These are phyloP conservation scores for Tetrahymena elliotti DNA, from an alignment of 73 alveolate genomes.

Conservation along the genomic window DNA sequence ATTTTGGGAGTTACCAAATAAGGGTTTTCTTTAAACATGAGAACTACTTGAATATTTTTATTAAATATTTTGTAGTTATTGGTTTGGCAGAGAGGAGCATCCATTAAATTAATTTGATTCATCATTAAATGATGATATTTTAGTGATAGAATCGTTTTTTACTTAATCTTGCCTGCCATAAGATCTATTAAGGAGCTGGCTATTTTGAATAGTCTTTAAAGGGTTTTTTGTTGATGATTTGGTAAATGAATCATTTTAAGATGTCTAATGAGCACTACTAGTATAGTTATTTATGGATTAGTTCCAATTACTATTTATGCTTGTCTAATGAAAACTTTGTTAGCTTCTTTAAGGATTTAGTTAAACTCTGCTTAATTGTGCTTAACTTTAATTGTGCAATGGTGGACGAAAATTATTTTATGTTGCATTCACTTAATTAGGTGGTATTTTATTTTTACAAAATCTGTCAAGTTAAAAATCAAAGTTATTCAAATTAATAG, in stretches of 20 bases:
- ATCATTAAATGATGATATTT: neutral
- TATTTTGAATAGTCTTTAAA: neutral
- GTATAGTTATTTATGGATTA: neutral
- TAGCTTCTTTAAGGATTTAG: neutral
- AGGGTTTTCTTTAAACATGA: neutral
- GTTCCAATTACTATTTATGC: neutral
- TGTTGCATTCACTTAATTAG: neutral
- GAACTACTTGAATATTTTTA: neutral
- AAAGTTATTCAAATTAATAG: neutral
- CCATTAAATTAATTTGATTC: neutral
- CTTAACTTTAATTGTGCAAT: neutral
- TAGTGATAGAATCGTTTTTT: neutral
- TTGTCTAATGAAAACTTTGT: neutral
- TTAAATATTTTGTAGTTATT: neutral
- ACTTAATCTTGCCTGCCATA: neutral
- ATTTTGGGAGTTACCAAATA: neutral
- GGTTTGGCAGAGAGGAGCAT: neutral
- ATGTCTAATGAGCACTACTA: neutral
- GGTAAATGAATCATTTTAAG: neutral
- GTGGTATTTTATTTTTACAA: neutral
- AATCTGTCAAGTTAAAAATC: neutral
- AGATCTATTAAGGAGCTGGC: neutral
- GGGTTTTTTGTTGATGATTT: neutral
- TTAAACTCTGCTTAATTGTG: neutral
- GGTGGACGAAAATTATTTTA: neutral